phyloP scores from a whole-genome alignment of 2,329 filamentous ascomycete species.

The Colletotrichum filicis region DNA sequence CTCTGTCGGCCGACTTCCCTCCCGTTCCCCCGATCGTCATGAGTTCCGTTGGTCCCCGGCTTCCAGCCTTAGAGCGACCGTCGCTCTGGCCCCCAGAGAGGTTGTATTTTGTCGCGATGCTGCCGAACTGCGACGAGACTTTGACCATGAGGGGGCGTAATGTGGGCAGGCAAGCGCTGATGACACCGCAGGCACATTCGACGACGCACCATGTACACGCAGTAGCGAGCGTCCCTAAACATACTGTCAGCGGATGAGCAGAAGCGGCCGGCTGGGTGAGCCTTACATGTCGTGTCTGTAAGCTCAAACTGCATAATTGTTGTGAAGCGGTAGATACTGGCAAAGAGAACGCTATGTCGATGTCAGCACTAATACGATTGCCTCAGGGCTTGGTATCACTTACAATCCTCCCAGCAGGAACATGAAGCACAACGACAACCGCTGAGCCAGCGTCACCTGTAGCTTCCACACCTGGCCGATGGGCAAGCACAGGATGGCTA shows the following conservation, averaged over 20 bases:
- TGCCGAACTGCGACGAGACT: slow-evolving; percentile 25
- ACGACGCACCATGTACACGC: slow-evolving; percentile 47
- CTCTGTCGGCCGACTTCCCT: slow-evolving; percentile 24
- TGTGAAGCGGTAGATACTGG: slow-evolving; percentile 41
- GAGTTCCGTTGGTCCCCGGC: slow-evolving; percentile 26
- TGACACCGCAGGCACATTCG: slow-evolving; percentile 48
- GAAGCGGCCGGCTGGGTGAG: neutral
- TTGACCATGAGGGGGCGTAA: slow-evolving; percentile 46
- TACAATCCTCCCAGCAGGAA: slow-evolving; percentile 48
- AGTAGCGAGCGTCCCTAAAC: slow-evolving; percentile 42
- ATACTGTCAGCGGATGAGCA: neutral
- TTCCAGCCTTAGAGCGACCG: neutral
- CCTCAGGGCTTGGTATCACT: slow-evolving; percentile 24
- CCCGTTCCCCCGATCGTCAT: slow-evolving; percentile 25
- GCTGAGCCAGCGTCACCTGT: slow-evolving; percentile 38
- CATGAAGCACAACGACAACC: slow-evolving; percentile 40
- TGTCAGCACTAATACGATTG: neutral
- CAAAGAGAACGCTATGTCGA: slow-evolving; percentile 8
- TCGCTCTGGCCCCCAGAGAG: slow-evolving; percentile 23
- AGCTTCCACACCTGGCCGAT: slow-evolving; percentile 43
- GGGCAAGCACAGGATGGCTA: slow-evolving; percentile 45
- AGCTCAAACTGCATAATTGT: slow-evolving; percentile 43
- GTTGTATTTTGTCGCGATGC: slow-evolving; percentile 28
- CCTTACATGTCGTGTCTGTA: slow-evolving; percentile 39
- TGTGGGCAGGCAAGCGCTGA: slow-evolving; percentile 55